These are phyloP conservation scores for Catharanthus roseus DNA, from an alignment of 257 asterid species.

Conservation along the genomic window DNA sequence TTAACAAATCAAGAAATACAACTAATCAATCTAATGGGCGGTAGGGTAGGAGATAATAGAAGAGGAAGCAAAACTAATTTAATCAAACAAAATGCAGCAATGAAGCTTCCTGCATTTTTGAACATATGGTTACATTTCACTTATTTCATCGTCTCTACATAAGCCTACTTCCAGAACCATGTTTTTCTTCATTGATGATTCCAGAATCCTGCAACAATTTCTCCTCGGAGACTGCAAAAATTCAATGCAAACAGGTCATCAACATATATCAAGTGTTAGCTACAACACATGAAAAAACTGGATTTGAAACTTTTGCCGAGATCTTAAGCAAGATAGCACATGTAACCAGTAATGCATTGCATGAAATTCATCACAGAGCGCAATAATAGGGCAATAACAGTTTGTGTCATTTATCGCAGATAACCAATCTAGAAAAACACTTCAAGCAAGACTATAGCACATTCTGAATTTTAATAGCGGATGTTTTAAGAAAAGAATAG, in stretches of 20 bases:
- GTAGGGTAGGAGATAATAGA: neutral
- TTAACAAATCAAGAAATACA: conserved; percentile 3
- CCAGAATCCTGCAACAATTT: conserved; percentile 65
- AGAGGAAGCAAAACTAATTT: neutral
- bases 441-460: neutral
- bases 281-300: neutral
- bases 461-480: neutral
- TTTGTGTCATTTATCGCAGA: neutral
- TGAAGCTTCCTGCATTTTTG: neutral
- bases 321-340: neutral
- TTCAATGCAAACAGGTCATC: neutral
- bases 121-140: conserved; percentile 24
- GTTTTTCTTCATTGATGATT: conserved; percentile 33
- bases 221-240: conserved; percentile 71
- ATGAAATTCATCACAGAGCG: neutral
- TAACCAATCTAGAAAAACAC: neutral
- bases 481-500: neutral
- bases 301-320: too few species aligned
- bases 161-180: conserved; percentile 62
- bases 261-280: neutral
- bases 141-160: conserved; percentile 70
- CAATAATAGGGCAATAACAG: neutral
- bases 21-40: neutral
- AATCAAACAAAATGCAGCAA: neutral
- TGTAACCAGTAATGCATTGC: neutral